Conservation (phyloP, 139 green algal species). For the Chlamydomonas sphaeroides region DNA sequence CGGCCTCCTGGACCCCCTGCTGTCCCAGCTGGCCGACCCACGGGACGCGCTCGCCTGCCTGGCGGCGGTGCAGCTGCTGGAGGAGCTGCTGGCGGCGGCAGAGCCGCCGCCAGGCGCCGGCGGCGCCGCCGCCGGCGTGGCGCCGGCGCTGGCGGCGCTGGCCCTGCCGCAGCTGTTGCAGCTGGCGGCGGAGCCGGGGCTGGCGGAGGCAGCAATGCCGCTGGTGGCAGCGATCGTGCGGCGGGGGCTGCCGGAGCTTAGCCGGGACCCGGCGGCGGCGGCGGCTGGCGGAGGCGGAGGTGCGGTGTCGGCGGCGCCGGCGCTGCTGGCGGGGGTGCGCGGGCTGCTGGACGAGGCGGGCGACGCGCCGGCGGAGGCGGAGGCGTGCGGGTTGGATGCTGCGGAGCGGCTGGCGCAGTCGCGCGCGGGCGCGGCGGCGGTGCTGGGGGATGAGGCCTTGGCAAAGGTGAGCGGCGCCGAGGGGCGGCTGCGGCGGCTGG, state of each 20-base stretch:
- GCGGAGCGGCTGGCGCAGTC: slow-evolving; percentile 16
- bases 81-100: slow-evolving; percentile 2
- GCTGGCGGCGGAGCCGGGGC: slow-evolving; percentile 19
- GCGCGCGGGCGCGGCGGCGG: background rate
- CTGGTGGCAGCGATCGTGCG: slow-evolving; percentile 38
- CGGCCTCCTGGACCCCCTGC: slow-evolving; percentile 32
- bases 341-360: slow-evolving; percentile 40
- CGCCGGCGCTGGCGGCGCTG: slow-evolving; percentile 20
- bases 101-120: background rate
- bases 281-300: background rate
- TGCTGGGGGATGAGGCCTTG: background rate
- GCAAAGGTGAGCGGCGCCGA: background rate
- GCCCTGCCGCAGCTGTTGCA: slow-evolving; percentile 44
- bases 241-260: slow-evolving; percentile 13
- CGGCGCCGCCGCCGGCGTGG: background rate
- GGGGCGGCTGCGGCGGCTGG: no score
- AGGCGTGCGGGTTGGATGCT: slow-evolving; percentile 20
- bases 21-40: slow-evolving; percentile 22
- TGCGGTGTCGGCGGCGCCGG: slow-evolving; percentile 10
- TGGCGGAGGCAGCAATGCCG: slow-evolving; percentile 35
- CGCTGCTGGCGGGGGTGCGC: slow-evolving; percentile 36
- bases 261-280: slow-evolving; percentile 5
- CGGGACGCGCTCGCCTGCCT: slow-evolving; percentile 35
- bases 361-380: slow-evolving; percentile 23
- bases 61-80: slow-evolving; percentile 45